Percentiles rank a stretch among this genome's conserved stretches.
phyloP scores from a whole-genome alignment of 1,284 basidiomycete species.

The Pseudozyma hubeiensis region DNA sequence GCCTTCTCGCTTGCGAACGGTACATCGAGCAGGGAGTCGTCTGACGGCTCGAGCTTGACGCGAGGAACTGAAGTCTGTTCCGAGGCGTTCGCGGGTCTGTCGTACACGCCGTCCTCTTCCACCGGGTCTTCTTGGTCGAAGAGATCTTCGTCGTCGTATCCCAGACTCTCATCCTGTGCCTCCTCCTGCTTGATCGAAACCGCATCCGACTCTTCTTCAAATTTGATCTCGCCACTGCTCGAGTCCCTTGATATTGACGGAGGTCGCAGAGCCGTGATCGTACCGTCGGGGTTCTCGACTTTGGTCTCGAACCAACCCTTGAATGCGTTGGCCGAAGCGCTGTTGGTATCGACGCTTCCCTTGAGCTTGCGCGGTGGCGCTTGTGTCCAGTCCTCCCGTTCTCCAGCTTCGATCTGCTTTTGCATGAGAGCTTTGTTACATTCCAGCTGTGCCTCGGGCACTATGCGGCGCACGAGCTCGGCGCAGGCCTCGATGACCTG shows the following conservation, averaged over 20 bases:
- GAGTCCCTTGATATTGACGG: constrained; percentile 2
- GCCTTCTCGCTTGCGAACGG: constrained; percentile 1
- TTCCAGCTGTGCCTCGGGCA: constrained; percentile 32
- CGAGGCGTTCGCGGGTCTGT: constrained; percentile 6
- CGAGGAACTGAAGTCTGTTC: constrained; percentile 12
- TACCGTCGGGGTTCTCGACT: constrained; percentile 20
- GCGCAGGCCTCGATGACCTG: constrained; percentile 92
- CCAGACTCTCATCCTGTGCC: constrained; percentile 44
- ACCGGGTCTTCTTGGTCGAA: constrained; percentile 15
- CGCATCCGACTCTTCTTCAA: constrained; percentile 66
- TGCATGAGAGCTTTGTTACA: constrained; percentile 8
- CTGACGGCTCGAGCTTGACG: constrained; percentile 36
- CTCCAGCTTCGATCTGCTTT: constrained; percentile 62
- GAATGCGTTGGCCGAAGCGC: constrained; percentile 42
- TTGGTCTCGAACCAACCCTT: constrained; percentile 59
- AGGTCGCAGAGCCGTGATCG: constrained; percentile 11
- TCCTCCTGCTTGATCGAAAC: constrained; percentile 65
- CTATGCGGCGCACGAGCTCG: constrained; percentile 75
- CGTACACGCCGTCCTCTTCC: constrained; percentile 32
- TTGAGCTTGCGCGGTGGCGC: constrained; percentile 63
- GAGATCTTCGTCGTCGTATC: constrained; percentile 55
- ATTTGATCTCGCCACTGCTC: constrained; percentile 50
- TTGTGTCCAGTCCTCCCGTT: constrained; percentile 54
- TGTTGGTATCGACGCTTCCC: constrained; percentile 37
- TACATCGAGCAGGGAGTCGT: constrained; percentile 33